phyloP scores from a whole-genome alignment of 1,284 basidiomycete species.

The Gymnopus androsaceus region DNA sequence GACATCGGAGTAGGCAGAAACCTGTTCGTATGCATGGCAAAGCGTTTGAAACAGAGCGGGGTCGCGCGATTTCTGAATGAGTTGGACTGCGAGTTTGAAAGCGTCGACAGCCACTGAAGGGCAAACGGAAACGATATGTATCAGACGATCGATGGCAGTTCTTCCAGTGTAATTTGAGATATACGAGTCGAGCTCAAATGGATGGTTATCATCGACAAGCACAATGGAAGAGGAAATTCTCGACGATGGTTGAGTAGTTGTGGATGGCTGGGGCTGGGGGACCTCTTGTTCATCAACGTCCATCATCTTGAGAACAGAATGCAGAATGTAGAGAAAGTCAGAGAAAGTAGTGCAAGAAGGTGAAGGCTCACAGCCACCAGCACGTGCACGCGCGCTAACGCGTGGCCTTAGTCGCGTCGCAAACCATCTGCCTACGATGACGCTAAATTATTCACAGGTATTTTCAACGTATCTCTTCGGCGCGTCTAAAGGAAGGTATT shows the following conservation, averaged over 20 bases:
- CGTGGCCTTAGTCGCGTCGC: too few relatives aligned
- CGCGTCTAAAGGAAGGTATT: too few relatives aligned
- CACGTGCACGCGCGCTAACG: neutral
- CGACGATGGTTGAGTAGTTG: neutral
- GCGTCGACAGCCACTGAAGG: slow-evolving; percentile 72
- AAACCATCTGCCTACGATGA: too few relatives aligned
- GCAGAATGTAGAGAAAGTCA: neutral
- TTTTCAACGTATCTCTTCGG: too few relatives aligned
- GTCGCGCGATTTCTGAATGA: slow-evolving; percentile 65
- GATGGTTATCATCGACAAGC: slow-evolving; percentile 19
- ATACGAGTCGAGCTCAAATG: slow-evolving; percentile 26
- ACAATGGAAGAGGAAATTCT: slow-evolving; percentile 6
- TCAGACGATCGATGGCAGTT: slow-evolving; percentile 67
- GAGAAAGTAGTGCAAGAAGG: neutral
- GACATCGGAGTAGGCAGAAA: slow-evolving; percentile 40
- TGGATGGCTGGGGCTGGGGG: neutral
- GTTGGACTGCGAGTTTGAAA: slow-evolving; percentile 60
- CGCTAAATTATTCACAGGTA: too few relatives aligned
- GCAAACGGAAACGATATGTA: slow-evolving; percentile 62
- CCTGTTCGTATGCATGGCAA: slow-evolving; percentile 58
- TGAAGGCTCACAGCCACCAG: too few relatives aligned
- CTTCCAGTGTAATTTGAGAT: slow-evolving; percentile 49
- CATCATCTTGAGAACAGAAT: slow-evolving; percentile 9
- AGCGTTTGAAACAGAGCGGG: slow-evolving; percentile 57
- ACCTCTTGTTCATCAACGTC: slow-evolving; percentile 15